Conservation (phyloP, 352 stramenopile species). For the Globisporangium abappressorium region DNA sequence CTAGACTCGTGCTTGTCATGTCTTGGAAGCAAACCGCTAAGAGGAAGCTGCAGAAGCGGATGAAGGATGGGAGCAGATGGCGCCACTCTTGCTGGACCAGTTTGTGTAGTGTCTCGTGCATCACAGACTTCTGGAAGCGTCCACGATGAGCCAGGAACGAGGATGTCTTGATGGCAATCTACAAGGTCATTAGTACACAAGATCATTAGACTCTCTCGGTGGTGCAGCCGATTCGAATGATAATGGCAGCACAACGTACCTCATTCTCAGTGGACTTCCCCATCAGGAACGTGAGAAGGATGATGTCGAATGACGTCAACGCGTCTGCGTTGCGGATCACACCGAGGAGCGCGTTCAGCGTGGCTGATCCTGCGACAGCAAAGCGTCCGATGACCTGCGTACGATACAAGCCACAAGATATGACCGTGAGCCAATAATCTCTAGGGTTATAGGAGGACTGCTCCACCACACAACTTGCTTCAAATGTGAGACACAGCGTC, state of each 20-base stretch:
- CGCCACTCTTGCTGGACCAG: slow-evolving; percentile 45
- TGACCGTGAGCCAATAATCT: neutral
- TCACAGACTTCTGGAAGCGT: slow-evolving; percentile 27
- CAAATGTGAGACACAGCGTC: slow-evolving; percentile 54
- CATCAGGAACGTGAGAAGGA: slow-evolving; percentile 62
- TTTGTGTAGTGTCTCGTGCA: slow-evolving; percentile 27
- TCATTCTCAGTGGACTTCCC: slow-evolving; percentile 62
- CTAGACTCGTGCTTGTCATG: slow-evolving; percentile 26
- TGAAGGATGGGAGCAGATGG: slow-evolving; percentile 37
- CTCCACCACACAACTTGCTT: slow-evolving; percentile 18
- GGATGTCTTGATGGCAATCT: slow-evolving; percentile 44
- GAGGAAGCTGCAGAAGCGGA: slow-evolving; percentile 57
- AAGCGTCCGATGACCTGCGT: slow-evolving; percentile 54
- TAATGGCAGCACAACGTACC: slow-evolving; percentile 17
- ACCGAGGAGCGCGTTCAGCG: slow-evolving; percentile 43
- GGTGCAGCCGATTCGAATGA: neutral
- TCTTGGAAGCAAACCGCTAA: slow-evolving; percentile 44
- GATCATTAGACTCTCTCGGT: neutral
- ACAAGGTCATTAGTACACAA: neutral
- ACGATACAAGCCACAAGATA: neutral
- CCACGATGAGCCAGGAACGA: slow-evolving; percentile 41
- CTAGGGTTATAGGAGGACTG: neutral
- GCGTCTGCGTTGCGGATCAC: slow-evolving; percentile 41
- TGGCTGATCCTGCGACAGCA: slow-evolving; percentile 45
- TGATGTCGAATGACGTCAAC: slow-evolving; percentile 56